phyloP scores from a whole-genome alignment of 1,139 yeast genomes.

The Waltiozyma sp. region DNA sequence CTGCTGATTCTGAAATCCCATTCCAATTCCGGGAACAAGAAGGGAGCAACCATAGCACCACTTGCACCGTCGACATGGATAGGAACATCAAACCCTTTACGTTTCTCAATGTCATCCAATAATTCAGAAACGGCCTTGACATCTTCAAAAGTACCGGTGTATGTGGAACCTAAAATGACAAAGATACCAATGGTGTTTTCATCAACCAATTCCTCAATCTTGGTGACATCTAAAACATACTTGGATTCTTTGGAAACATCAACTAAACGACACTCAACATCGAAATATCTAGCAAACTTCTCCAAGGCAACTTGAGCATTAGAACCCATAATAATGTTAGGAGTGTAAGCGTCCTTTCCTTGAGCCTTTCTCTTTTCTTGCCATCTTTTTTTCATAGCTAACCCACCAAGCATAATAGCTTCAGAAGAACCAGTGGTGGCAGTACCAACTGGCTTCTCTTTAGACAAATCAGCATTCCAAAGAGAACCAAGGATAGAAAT shows the following conservation, averaged over 20 bases:
- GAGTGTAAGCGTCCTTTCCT: constrained; percentile 52
- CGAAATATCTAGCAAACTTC: constrained; percentile 88
- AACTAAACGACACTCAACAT: constrained; percentile 73
- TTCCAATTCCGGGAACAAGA: constrained; percentile 56
- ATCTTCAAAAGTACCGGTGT: constrained; percentile 86
- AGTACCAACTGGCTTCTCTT: constrained; percentile 56
- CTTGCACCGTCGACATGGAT: constrained; percentile 93
- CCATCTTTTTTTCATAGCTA: constrained; percentile 88
- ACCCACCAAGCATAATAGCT: constrained; percentile 87
- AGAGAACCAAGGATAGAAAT: constrained; percentile 65
- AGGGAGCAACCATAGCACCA: constrained; percentile 85
- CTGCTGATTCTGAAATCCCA: constrained; percentile 80
- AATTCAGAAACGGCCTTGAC: constrained; percentile 49
- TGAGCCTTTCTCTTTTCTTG: constrained; percentile 49
- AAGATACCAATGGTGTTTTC: constrained; percentile 91
- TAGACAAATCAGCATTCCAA: constrained; percentile 51
- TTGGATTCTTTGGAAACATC: constrained; percentile 50
- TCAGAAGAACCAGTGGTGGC: constrained; percentile 93
- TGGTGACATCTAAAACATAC: constrained; percentile 51
- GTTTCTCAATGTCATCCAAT: constrained; percentile 57
- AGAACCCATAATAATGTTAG: constrained; percentile 89
- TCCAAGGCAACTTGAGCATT: constrained; percentile 93
- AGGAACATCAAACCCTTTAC: constrained; percentile 59
- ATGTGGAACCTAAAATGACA: constrained; percentile 84
- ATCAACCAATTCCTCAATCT: constrained; percentile 56